phyloP scores from a whole-genome alignment of 352 stramenopile genomes.

The Globisporangium parvum region DNA sequence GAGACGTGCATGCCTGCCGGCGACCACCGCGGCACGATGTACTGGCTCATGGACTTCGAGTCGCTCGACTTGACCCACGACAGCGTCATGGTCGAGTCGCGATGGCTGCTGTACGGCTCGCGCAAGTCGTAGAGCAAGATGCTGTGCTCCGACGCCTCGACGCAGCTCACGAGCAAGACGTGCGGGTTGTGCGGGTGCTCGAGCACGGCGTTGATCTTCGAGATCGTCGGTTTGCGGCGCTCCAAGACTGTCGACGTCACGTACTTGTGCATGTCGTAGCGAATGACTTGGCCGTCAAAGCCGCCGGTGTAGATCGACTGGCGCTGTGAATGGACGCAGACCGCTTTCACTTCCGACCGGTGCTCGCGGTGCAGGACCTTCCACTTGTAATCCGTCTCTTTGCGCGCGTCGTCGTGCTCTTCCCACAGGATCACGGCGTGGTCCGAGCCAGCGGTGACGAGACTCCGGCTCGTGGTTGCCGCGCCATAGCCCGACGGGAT shows the following conservation, averaged over 20 bases:
- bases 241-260: slow-evolving; percentile 44
- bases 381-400: slow-evolving; percentile 51
- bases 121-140: slow-evolving; percentile 73
- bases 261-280: slow-evolving; percentile 60
- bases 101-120: slow-evolving; percentile 29
- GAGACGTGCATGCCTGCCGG: slow-evolving; percentile 60
- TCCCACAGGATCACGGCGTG: slow-evolving; percentile 76
- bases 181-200: slow-evolving; percentile 83
- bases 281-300: slow-evolving; percentile 62
- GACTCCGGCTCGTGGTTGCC: slow-evolving; percentile 30
- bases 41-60: slow-evolving; percentile 69
- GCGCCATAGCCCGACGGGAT: slow-evolving; percentile 45
- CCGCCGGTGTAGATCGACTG: slow-evolving; percentile 62
- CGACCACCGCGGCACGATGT: slow-evolving; percentile 81
- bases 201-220: slow-evolving; percentile 79
- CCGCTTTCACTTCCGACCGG: slow-evolving; percentile 61
- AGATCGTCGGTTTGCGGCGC: slow-evolving; percentile 68
- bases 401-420: slow-evolving; percentile 33
- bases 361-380: slow-evolving; percentile 68
- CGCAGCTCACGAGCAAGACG: slow-evolving; percentile 65
- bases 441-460: slow-evolving; percentile 69
- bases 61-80: slow-evolving; percentile 47
- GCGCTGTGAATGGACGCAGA: slow-evolving; percentile 76
- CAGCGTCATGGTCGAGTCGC: slow-evolving; percentile 50
- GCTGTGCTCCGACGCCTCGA: slow-evolving; percentile 60